Percentiles rank a stretch among this genome's conserved stretches.
Evolutionary conservation across 768 basidiomycete genomes (phyloP).

Genomic region (Amanita subjunquillea): DNA sequence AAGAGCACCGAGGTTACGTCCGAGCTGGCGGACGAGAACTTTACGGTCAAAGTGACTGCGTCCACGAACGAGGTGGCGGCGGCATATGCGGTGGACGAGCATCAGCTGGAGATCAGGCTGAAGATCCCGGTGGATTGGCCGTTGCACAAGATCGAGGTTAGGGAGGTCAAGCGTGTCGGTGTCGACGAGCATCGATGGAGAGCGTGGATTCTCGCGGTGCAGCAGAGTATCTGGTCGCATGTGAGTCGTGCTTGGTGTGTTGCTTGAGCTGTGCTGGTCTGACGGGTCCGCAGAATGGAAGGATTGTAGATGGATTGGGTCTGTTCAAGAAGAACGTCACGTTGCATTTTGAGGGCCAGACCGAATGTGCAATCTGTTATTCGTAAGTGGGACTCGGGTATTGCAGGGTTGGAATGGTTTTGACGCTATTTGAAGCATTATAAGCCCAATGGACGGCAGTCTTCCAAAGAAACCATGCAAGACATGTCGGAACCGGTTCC

Average conservation of each 20-base stretch:
- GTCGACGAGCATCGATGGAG: slow-evolving; percentile 88
- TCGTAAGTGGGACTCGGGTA: slow-evolving; percentile 40
- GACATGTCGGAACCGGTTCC: slow-evolving; percentile 93
- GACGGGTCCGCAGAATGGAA: slow-evolving; percentile 56
- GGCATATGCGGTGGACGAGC: slow-evolving; percentile 85
- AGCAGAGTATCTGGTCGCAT: slow-evolving; percentile 83
- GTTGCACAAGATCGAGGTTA: slow-evolving; percentile 78
- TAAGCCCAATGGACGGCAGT: slow-evolving; percentile 80
- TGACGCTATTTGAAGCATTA: slow-evolving; percentile 46
- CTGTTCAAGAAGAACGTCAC: slow-evolving; percentile 93
- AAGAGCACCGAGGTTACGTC: slow-evolving; percentile 40
- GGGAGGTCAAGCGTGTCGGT: slow-evolving; percentile 74
- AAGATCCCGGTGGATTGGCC: slow-evolving; percentile 89
- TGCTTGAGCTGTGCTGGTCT: background rate
- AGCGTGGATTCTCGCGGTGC: slow-evolving; percentile 87
- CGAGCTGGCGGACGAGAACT: slow-evolving; percentile 64
- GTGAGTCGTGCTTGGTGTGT: slow-evolving; percentile 33
- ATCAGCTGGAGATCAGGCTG: slow-evolving; percentile 81
- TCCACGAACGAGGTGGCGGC: slow-evolving; percentile 76
- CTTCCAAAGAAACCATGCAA: slow-evolving; percentile 87
- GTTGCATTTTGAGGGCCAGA: slow-evolving; percentile 90
- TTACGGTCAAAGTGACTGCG: slow-evolving; percentile 67
- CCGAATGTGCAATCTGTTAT: slow-evolving; percentile 95
- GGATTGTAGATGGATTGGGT: slow-evolving; percentile 77
- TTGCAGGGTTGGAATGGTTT: background rate